Percentiles rank a stretch among this genome's conserved stretches.
phyloP scores from a whole-genome alignment of 2,329 filamentous ascomycete species.

The Trichoderma breve region DNA sequence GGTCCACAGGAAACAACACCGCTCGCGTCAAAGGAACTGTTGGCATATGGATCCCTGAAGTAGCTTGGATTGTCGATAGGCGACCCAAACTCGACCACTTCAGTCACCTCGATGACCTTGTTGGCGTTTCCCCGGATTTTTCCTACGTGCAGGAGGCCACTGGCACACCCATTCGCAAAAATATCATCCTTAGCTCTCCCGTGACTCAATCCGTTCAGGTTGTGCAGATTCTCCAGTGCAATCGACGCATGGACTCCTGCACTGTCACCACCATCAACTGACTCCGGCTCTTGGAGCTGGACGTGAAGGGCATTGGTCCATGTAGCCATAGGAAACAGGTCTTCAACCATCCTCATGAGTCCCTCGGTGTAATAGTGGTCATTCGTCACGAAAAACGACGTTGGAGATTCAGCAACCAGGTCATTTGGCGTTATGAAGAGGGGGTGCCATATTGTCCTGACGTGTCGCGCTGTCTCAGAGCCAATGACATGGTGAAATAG shows the following conservation, averaged over 20 bases:
- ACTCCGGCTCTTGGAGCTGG: constrained; percentile 31
- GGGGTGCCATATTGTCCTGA: constrained; percentile 54
- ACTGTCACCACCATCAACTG: constrained; percentile 26
- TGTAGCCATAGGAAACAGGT: constrained; percentile 37
- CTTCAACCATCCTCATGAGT: constrained; percentile 46
- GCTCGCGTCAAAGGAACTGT: constrained; percentile 45
- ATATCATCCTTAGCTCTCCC: constrained; percentile 43
- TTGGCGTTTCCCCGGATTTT: constrained; percentile 25
- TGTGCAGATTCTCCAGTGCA: constrained; percentile 46
- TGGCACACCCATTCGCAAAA: constrained; percentile 42
- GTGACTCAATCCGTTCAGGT: constrained; percentile 57
- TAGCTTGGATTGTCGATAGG: constrained; percentile 58
- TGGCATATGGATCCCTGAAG: constrained; percentile 53
- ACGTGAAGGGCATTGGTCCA: constrained; percentile 53
- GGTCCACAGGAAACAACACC: constrained; percentile 54
- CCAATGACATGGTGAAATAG: constrained; percentile 54
- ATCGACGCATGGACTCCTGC: constrained; percentile 43
- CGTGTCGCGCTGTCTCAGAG: constrained; percentile 40
- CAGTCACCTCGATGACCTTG: constrained; percentile 34
- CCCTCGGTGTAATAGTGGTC: constrained; percentile 56
- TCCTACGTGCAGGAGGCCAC: constrained; percentile 48
- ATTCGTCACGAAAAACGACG: constrained; percentile 58
- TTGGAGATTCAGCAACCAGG: constrained; percentile 46
- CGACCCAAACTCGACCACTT: constrained; percentile 44
- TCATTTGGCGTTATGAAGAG: constrained; percentile 60